Percentiles rank a stretch among this genome's conserved stretches.
phyloP scores from a whole-genome alignment of 2,329 filamentous ascomycete species.

The Fusarium sp. region DNA sequence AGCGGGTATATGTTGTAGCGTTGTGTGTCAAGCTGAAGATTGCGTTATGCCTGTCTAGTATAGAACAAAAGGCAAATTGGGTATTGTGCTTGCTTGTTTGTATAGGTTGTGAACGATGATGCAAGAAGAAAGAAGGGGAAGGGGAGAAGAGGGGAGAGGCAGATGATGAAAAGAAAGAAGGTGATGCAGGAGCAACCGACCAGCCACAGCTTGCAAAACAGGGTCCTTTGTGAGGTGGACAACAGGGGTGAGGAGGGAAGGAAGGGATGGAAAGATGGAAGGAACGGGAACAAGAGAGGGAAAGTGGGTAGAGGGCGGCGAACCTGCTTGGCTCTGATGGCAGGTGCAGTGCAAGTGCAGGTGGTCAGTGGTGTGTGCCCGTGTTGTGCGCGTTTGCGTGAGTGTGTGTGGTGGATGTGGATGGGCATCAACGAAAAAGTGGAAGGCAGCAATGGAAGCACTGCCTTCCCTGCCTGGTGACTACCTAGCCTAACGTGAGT shows the following conservation, averaged over 20 bases:
- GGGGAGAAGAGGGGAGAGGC: conserved; percentile 2
- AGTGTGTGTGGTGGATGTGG: conserved; percentile 31
- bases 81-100: not conserved
- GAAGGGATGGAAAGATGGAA: not conserved
- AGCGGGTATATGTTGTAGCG: not conserved
- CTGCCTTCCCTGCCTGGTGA: conserved; percentile 18
- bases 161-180: conserved; percentile 23
- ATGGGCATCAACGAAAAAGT: conserved; percentile 38
- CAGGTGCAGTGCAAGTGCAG: not conserved
- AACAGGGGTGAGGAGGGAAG: conserved; percentile 19
- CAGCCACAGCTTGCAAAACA: conserved; percentile 37
- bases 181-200: conserved; percentile 12
- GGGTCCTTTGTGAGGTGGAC: conserved; percentile 32
- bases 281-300: conserved; percentile 8
- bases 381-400: not conserved
- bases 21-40: not conserved
- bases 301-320: conserved; percentile 26
- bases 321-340: conserved; percentile 13
- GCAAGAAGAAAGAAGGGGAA: conserved; percentile 21
- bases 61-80: not conserved
- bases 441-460: conserved; percentile 36
- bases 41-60: not conserved
- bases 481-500: not conserved
- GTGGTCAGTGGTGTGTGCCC: not conserved
- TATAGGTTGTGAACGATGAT: conserved; percentile 10